Conservation (phyloP, 257 asterid genomes). For the Przewalskia tangutica region DNA sequence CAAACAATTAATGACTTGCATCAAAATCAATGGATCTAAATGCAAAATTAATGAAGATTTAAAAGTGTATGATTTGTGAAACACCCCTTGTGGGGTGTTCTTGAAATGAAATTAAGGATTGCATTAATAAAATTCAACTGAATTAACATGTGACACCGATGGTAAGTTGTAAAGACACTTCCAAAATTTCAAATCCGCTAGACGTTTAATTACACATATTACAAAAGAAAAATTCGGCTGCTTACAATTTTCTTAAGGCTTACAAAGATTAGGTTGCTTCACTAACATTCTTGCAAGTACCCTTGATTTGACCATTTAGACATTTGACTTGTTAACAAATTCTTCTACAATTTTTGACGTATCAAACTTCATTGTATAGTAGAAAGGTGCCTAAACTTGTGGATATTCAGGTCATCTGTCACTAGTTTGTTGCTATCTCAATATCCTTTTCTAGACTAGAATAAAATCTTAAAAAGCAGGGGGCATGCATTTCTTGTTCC, state of each 20-base stretch:
- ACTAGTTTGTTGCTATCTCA: neutral
- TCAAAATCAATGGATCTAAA: neutral
- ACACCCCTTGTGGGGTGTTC: slow-evolving; percentile 8
- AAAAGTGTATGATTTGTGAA: neutral
- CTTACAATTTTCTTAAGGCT: neutral
- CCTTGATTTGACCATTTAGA: neutral
- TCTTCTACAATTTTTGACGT: neutral
- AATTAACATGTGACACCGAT: neutral
- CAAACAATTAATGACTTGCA: slow-evolving; percentile 13
- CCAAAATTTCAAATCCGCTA: neutral
- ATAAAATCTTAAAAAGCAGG: neutral
- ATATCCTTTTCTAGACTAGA: neutral
- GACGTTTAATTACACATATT: neutral
- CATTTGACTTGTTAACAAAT: neutral
- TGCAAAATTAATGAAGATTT: neutral
- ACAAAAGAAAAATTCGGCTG: too few species aligned
- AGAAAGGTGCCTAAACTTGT: neutral
- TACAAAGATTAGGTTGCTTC: neutral
- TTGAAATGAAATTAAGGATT: neutral
- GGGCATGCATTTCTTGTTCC: neutral
- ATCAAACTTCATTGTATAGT: neutral
- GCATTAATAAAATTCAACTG: neutral
- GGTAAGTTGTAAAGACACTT: neutral
- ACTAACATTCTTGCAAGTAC: neutral
- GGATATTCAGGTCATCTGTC: neutral